Base-by-base conservation (phyloP, 2,329 filamentous ascomycete genomes). In the Apiospora koreana region DNA sequence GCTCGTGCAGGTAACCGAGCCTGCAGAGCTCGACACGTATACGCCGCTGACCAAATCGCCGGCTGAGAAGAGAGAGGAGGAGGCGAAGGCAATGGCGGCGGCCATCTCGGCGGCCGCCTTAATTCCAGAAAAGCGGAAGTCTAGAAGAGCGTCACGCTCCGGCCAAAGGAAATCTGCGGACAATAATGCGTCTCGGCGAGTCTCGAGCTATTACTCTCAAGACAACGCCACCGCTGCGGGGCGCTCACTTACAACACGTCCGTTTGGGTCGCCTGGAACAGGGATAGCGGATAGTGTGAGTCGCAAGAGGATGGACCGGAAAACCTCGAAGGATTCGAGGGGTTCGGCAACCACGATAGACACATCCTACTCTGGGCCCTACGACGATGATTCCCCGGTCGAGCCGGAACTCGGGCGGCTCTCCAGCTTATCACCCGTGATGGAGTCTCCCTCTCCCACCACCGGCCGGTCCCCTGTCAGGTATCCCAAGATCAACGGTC, bases 341-440 rank as follows among this genome's bases (percentile, higher is more conserved):
- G 79, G 77, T 28, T 82, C 81, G 4, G 76, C 74, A 23, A 84
- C 83, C 2, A 83, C 82, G 0, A 84, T 85, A 67, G 80, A 75
- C 67, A 78, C 73, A 31, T 75, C 72, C 46, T 77, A 74, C 21
- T 70, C 54, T 23, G 76, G 71, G 6, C 72, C 75, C 3, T 72
- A 75, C 54, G 77, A 82, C 43, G 80, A 80, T 46, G 77, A 80
- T 46, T 77, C 77, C 18, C 77, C 74, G 25, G 79, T 80, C 64
- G 79, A 79, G 8, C 76, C 76, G 14, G 74, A 77, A 42, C 67
- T 77, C 71, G 68, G 76, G 72, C 69, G 73, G 42, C 69, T 77
- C 21, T 77, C 78, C 1, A 81, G 79, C 62, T 79, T 88, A 5
- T 86, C 86, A 0, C 86, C 86, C 1, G 86, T 88, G 7, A 79